phyloP scores from a whole-genome alignment of 306 rosid species.

The Prosopis cineraria region DNA sequence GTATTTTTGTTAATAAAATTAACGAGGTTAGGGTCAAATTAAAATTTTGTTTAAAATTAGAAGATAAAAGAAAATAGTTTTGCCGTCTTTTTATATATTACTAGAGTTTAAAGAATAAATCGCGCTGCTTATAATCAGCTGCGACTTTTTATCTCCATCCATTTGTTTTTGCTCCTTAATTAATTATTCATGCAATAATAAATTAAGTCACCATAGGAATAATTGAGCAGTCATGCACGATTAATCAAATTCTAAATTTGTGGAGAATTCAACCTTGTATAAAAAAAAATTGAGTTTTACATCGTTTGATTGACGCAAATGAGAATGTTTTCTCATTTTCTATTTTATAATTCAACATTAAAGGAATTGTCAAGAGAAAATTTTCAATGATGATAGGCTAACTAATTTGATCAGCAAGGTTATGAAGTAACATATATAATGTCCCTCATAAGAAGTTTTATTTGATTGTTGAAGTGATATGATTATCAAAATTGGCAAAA shows the following conservation, averaged over 20 bases:
- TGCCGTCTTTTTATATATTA: too few relatives aligned
- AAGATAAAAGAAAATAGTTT: too few relatives aligned
- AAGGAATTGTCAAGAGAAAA: neutral
- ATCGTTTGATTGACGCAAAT: neutral
- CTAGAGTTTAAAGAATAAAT: too few relatives aligned
- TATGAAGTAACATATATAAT: neutral
- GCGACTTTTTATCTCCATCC: neutral
- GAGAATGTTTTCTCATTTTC: neutral
- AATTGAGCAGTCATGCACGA: neutral
- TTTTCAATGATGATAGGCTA: neutral
- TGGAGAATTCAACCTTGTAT: neutral
- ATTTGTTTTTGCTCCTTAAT: neutral
- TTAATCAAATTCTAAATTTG: neutral
- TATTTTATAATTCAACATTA: neutral
- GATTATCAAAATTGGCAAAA: constrained; percentile 49
- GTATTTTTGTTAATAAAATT: too few relatives aligned
- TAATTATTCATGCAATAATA: neutral
- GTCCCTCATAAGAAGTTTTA: neutral
- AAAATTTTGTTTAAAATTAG: too few relatives aligned
- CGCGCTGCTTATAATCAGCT: too few relatives aligned
- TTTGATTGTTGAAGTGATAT: neutral
- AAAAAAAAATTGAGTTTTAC: neutral
- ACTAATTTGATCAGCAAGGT: neutral
- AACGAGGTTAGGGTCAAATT: too few relatives aligned
- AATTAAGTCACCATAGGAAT: neutral